Conservation (phyloP, 768 basidiomycete genomes). For the Tylopilus subfusipes region DNA sequence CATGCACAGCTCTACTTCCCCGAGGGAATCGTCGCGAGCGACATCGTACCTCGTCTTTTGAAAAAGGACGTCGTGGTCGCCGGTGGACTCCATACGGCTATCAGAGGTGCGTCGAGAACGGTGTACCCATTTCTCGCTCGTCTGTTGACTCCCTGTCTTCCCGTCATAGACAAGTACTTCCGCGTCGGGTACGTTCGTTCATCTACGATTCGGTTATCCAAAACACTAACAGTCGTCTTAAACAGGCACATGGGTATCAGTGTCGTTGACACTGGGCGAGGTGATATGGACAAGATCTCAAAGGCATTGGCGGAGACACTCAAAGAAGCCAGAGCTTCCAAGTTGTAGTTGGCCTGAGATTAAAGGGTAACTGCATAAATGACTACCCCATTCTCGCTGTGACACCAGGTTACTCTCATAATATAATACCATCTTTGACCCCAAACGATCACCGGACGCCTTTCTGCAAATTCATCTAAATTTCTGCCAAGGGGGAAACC, state of each 20-base stretch:
- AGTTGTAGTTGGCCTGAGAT: neutral
- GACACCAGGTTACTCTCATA: neutral
- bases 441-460: neutral
- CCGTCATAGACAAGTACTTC: constrained; percentile 74
- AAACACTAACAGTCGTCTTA: neutral
- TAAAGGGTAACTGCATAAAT: neutral
- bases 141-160: constrained; percentile 5
- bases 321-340: constrained; percentile 29
- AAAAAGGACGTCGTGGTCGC: constrained; percentile 78
- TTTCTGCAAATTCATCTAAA: neutral
- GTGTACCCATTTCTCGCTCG: neutral
- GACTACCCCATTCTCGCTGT: neutral
- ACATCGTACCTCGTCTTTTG: constrained; percentile 71
- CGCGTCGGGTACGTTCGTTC: constrained; percentile 63
- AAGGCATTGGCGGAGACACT: constrained; percentile 60
- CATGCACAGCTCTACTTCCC: constrained; percentile 74
- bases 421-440: neutral
- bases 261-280: constrained; percentile 65
- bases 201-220: neutral
- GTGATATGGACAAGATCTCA: constrained; percentile 74
- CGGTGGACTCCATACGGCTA: constrained; percentile 78
- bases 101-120: constrained; percentile 58
- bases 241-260: constrained; percentile 85
- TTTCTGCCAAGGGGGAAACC: neutral
- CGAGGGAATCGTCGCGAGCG: constrained; percentile 68